These are phyloP conservation scores for Dactylellina cionopaga DNA, from an alignment of 2,329 filamentous ascomycete species.

Conservation along the genomic window DNA sequence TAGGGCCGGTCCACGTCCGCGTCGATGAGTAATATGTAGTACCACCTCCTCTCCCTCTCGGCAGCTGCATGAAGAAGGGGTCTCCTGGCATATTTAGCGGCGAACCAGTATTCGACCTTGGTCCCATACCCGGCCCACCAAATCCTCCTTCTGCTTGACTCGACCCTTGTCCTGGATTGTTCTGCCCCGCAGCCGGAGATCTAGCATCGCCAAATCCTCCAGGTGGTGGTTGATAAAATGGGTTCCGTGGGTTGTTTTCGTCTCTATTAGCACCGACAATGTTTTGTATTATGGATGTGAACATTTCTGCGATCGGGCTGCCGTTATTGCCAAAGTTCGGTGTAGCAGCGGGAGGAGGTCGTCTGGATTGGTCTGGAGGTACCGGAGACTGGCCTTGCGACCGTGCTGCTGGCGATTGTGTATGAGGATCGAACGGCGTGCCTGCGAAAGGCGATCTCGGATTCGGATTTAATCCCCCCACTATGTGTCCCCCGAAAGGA, in stretches of 20 bases:
- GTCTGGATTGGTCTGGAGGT: slow-evolving; percentile 12
- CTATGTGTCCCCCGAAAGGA: slow-evolving; percentile 33
- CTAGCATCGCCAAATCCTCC: slow-evolving; percentile 13
- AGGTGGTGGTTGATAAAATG: slow-evolving; percentile 2
- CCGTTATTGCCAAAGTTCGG: slow-evolving; percentile 36
- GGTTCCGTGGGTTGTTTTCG: slow-evolving; percentile 4
- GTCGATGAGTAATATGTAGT: slow-evolving; percentile 47
- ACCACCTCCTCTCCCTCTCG: slow-evolving; percentile 28
- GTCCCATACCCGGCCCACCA: slow-evolving; percentile 4
- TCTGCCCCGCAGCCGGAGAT: slow-evolving; percentile 27
- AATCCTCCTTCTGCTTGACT: slow-evolving; percentile 33
- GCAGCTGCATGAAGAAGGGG: slow-evolving; percentile 41
- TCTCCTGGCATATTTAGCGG: slow-evolving; percentile 20
- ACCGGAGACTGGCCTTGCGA: slow-evolving; percentile 10
- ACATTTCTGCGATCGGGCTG: slow-evolving; percentile 41
- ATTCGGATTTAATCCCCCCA: slow-evolving; percentile 29
- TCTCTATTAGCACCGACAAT: slow-evolving; percentile 27
- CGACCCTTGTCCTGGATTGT: slow-evolving; percentile 36
- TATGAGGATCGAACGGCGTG: slow-evolving; percentile 24
- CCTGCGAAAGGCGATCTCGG: slow-evolving; percentile 19
- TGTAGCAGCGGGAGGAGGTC: slow-evolving; percentile 23
- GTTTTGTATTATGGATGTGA: slow-evolving; percentile 50
- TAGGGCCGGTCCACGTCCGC: slow-evolving; percentile 42
- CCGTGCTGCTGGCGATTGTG: slow-evolving; percentile 5
- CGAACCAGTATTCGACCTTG: slow-evolving; percentile 15